Percentiles rank a stretch among this genome's conserved stretches.
Conservation (phyloP, 1,284 basidiomycete genomes). For the Coniophora puteana region DNA sequence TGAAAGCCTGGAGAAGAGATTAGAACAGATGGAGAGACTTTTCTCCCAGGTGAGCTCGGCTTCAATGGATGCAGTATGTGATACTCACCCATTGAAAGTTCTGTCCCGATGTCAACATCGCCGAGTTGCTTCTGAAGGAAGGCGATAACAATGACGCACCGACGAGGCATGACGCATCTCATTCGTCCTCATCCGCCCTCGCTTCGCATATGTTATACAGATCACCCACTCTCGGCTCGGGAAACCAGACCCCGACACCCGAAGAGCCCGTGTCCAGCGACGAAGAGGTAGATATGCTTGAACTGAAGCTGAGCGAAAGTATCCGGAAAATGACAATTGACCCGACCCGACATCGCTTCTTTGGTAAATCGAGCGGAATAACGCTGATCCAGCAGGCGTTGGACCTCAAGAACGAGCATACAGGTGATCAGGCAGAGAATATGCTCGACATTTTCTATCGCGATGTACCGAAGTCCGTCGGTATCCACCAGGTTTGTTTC, state of each 20-base stretch:
- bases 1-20: slow-evolving; percentile 67
- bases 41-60: slow-evolving; percentile 47
- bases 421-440: slow-evolving; percentile 26
- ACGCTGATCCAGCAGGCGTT: slow-evolving; percentile 65
- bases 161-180: slow-evolving; percentile 34
- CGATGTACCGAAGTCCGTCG: slow-evolving; percentile 36
- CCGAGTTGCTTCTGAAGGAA: slow-evolving; percentile 42
- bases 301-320: slow-evolving; percentile 20
- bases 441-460: slow-evolving; percentile 14
- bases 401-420: slow-evolving; percentile 59
- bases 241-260: slow-evolving; percentile 1
- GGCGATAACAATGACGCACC: slow-evolving; percentile 23
- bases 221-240: slow-evolving; percentile 8
- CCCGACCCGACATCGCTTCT: slow-evolving; percentile 47
- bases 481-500: slow-evolving; percentile 35
- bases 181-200: too few relatives aligned
- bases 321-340: slow-evolving; percentile 21
- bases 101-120: slow-evolving; percentile 48
- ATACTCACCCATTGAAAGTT: slow-evolving; percentile 30
- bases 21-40: slow-evolving; percentile 71
- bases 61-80: neutral
- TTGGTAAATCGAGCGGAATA: slow-evolving; percentile 69
- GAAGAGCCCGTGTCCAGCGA: slow-evolving; percentile 30
- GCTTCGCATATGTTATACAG: slow-evolving; percentile 13
- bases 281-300: slow-evolving; percentile 27